phyloP scores from a whole-genome alignment of 345 rosid genomes.

The Mercurialis annua region DNA sequence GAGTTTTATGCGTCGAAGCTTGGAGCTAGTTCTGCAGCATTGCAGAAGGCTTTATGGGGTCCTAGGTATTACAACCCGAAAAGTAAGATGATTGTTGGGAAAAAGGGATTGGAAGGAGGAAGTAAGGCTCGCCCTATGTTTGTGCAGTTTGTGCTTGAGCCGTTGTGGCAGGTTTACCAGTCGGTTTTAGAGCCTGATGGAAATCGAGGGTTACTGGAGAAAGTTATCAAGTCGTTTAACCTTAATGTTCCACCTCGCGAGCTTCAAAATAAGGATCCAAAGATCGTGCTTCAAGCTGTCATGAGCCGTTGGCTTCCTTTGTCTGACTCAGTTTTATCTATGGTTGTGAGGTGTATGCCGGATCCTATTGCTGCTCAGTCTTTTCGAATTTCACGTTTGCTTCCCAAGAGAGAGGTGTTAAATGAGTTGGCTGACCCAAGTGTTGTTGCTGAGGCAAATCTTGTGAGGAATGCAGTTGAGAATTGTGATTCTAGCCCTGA shows the following conservation, averaged over 20 bases:
- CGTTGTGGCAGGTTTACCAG: slow-evolving; percentile 82
- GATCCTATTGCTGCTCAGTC: slow-evolving; percentile 81
- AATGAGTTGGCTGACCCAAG: slow-evolving; percentile 38
- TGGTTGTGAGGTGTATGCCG: slow-evolving; percentile 81
- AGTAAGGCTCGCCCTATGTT: slow-evolving; percentile 85
- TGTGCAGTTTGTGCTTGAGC: slow-evolving; percentile 95
- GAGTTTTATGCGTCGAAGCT: slow-evolving; percentile 76
- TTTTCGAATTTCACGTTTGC: slow-evolving; percentile 58
- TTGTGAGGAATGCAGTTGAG: slow-evolving; percentile 71
- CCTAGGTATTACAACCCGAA: slow-evolving; percentile 68
- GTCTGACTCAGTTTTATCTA: slow-evolving; percentile 77
- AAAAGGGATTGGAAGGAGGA: slow-evolving; percentile 54
- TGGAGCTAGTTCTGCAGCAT: slow-evolving; percentile 55
- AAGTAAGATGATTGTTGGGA: slow-evolving; percentile 83
- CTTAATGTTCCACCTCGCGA: slow-evolving; percentile 74
- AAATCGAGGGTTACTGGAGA: slow-evolving; percentile 51
- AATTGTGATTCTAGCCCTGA: slow-evolving; percentile 60
- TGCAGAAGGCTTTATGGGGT: slow-evolving; percentile 89
- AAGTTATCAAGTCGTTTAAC: slow-evolving; percentile 69
- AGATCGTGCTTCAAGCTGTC: slow-evolving; percentile 70
- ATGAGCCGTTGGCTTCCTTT: slow-evolving; percentile 95
- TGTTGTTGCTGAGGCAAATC: slow-evolving; percentile 60
- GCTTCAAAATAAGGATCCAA: slow-evolving; percentile 82
- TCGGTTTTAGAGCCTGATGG: slow-evolving; percentile 72
- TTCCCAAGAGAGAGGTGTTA: slow-evolving; percentile 63